A percentile compares a stretch with the other conserved stretches of the same genome.
phyloP scores from a whole-genome alignment of 2,329 filamentous ascomycete genomes.

The Trichophyton schoenleinii region DNA sequence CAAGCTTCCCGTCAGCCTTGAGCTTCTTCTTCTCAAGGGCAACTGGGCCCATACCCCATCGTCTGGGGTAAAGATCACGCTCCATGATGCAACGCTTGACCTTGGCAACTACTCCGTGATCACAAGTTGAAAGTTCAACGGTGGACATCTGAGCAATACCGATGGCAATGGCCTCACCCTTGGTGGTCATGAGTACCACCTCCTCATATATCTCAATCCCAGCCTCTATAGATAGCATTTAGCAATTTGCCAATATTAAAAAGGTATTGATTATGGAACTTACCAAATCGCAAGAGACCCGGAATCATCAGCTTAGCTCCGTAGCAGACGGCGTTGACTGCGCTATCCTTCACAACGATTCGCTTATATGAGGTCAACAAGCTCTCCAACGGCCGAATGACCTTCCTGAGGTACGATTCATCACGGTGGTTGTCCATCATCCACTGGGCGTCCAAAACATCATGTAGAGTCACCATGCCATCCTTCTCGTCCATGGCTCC shows the following conservation, averaged over 20 bases:
- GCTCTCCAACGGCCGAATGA: constrained; percentile 86
- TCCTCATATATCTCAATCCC: constrained; percentile 92
- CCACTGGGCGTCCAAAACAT: constrained; percentile 93
- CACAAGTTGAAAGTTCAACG: constrained; percentile 89
- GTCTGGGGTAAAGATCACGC: constrained; percentile 87
- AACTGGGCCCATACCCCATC: constrained; percentile 91
- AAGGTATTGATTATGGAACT: constrained; percentile 20
- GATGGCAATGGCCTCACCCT: constrained; percentile 94
- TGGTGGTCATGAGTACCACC: constrained; percentile 95
- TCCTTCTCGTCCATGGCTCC: constrained; percentile 90
- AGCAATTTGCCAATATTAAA: constrained; percentile 8
- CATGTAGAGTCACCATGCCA: constrained; percentile 83
- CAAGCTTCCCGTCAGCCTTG: constrained; percentile 93
- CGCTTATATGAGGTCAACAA: constrained; percentile 90
- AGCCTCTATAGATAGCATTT: constrained; percentile 46
- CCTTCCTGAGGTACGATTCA: constrained; percentile 78
- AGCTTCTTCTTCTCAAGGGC: constrained; percentile 99
- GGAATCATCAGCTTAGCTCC: constrained; percentile 99
- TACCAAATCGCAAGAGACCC: constrained; percentile 81
- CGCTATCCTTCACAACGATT: constrained; percentile 92
- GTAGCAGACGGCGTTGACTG: constrained; percentile 95
- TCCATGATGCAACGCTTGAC: constrained; percentile 99
- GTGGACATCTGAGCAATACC: constrained; percentile 97
- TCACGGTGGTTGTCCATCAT: constrained; percentile 89
- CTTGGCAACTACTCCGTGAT: constrained; percentile 95